Conservation (phyloP, 2,329 filamentous ascomycete species). For the Gnomoniopsis sp. region DNA sequence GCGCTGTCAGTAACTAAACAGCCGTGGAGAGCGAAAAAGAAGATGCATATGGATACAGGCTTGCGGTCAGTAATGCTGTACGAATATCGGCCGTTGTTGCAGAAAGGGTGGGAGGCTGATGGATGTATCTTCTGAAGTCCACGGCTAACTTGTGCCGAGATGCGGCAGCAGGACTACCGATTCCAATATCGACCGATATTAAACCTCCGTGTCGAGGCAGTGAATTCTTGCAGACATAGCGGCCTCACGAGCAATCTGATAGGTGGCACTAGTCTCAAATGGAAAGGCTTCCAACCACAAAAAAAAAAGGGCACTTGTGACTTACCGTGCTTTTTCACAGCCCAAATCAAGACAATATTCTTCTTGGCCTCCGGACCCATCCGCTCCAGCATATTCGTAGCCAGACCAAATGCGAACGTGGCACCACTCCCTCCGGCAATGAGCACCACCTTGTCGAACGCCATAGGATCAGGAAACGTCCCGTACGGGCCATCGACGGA, state of each 20-base stretch:
- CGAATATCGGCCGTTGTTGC: neutral
- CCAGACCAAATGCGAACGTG: constrained; percentile 53
- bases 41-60: neutral
- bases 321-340: constrained; percentile 43
- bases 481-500: constrained; percentile 61
- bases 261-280: neutral
- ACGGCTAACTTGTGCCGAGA: neutral
- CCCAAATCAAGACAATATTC: constrained; percentile 47
- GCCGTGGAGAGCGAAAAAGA: neutral
- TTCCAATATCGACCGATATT: neutral
- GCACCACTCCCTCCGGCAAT: constrained; percentile 60
- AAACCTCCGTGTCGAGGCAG: neutral
- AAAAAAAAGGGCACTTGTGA: neutral
- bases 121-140: neutral
- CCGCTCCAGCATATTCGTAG: constrained; percentile 41
- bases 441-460: constrained; percentile 54
- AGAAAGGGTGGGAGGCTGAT: too few relatives aligned
- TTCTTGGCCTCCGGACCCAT: constrained; percentile 34
- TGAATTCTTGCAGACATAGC: neutral
- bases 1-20: neutral
- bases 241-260: neutral
- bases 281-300: neutral
- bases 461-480: constrained; percentile 46
- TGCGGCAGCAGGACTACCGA: too few relatives aligned
- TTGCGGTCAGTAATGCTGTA: neutral